These are phyloP conservation scores for Hymenoscyphus albidus DNA, from an alignment of 2,329 filamentous ascomycete species.

Conservation along the genomic window DNA sequence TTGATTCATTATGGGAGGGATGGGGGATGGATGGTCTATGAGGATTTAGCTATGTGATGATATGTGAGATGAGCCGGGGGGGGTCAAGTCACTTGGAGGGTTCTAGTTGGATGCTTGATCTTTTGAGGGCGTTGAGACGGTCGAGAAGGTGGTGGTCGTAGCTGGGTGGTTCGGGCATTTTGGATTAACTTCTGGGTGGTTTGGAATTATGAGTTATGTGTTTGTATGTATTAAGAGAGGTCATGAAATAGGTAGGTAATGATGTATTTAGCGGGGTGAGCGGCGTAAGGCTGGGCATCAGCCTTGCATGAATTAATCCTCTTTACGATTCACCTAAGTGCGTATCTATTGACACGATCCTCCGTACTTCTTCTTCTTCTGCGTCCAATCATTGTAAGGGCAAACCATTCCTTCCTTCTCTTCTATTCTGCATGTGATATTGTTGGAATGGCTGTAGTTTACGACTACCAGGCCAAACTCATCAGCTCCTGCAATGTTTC, in stretches of 20 bases:
- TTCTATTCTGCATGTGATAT: neutral
- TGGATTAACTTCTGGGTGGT: neutral
- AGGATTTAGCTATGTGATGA: slow-evolving; percentile 21
- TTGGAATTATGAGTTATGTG: neutral
- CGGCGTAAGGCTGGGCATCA: slow-evolving; percentile 23
- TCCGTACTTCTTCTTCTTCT: no score
- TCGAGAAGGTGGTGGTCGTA: slow-evolving; percentile 32
- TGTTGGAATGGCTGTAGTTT: neutral
- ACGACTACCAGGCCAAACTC: neutral
- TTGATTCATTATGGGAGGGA: slow-evolving; percentile 14
- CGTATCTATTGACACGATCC: neutral
- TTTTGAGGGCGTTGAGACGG: slow-evolving; percentile 34
- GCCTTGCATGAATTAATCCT: slow-evolving; percentile 19
- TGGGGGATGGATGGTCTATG: slow-evolving; percentile 15
- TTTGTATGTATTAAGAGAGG: neutral
- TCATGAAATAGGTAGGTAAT: neutral
- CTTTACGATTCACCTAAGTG: no score
- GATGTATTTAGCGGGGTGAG: slow-evolving; percentile 7
- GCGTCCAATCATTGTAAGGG: no score
- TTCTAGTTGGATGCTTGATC: slow-evolving; percentile 29
- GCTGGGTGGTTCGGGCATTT: slow-evolving; percentile 31
- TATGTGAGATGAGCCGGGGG: neutral
- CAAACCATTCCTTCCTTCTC: no score
- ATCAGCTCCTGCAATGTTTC: neutral
- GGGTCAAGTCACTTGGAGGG: slow-evolving; percentile 24